These are phyloP conservation scores for Annulohypoxylon maeteangense DNA, from an alignment of 495 filamentous ascomycete species.

Conservation along the genomic window DNA sequence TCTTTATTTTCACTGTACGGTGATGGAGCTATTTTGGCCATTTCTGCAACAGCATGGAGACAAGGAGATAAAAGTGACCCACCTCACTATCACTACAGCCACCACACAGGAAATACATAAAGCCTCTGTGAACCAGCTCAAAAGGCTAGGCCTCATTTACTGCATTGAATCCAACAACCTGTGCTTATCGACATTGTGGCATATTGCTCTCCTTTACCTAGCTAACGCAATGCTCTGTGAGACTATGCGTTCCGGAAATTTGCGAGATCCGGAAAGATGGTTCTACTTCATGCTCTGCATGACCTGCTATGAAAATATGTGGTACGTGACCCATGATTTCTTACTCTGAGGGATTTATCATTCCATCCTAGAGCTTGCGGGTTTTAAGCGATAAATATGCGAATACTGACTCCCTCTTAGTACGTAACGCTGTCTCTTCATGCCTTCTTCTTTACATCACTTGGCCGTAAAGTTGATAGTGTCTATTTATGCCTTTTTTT, in stretches of 20 bases:
- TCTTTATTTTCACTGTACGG: slow-evolving; percentile 41
- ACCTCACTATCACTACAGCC: slow-evolving; percentile 17
- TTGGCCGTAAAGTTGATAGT: background rate
- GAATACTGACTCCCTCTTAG: slow-evolving; percentile 24
- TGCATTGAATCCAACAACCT: slow-evolving; percentile 32
- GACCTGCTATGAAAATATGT: slow-evolving; percentile 39
- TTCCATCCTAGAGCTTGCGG: background rate
- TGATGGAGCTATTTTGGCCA: slow-evolving; percentile 42
- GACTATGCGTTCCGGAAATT: slow-evolving; percentile 33
- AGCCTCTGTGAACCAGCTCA: slow-evolving; percentile 44
- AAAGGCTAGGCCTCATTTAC: slow-evolving; percentile 39
- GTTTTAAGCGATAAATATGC: background rate
- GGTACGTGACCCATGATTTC: slow-evolving; percentile 24
- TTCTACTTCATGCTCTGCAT: slow-evolving; percentile 47
- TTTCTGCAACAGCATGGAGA: slow-evolving; percentile 32
- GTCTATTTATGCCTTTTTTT: background rate
- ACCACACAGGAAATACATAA: slow-evolving; percentile 26
- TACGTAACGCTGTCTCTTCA: slow-evolving; percentile 22
- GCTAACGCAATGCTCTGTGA: slow-evolving; percentile 44
- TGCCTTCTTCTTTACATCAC: background rate
- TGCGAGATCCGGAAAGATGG: slow-evolving; percentile 34
- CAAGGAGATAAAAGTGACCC: slow-evolving; percentile 18
- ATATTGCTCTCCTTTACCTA: slow-evolving; percentile 41
- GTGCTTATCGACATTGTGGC: slow-evolving; percentile 35
- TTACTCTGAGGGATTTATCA: background rate